Base-by-base conservation (phyloP, 2,329 filamentous ascomycete species). In the Pezicula rhizophila region DNA sequence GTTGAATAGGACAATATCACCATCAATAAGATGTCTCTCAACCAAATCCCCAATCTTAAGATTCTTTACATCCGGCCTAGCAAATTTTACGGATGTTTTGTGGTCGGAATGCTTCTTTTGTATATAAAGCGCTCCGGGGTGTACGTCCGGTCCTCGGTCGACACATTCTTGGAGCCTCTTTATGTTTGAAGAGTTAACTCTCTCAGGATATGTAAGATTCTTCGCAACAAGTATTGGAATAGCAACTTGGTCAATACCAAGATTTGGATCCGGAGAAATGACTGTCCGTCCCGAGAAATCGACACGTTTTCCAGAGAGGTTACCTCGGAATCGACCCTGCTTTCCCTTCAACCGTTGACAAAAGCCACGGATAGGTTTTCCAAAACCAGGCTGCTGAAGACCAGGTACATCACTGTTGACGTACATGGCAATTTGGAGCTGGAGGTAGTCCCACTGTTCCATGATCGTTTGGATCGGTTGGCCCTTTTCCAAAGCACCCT, bases 381-480 rank as follows among this genome's bases (percentile, higher is more conserved):
- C 88, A 52, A 90, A 85, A 8, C 89, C 88, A 11, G 85, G 85
- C 60, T 95, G 89, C 59, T 91, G 85, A n/a, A 99, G 77, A 25
- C 92, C 92, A 0, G 93, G 93, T 2, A 95, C 84, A 60, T 96
- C 91, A 55, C 91, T 96, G 71, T 99, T 97, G 66, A 99, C 92
- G 66, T 99, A 97, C 77, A 97, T 90, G 52, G 92, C 93, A 52
- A 97, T 87, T 62, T 97, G 91, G 8, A 96, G 78, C 63, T 97
- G 92, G 52, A 99, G 73, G 61, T 92, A 97, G 64, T 99, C 93
- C 93, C 93, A 99, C 60, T 96, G 90, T 65, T 99, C 93, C 84
- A 97, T 95, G 49, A 97, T 87, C 1, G 89, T 95, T 56, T 87
- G 81, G 2, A 99, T 78, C 0, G 89, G 83, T 12, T 91, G 87